Base-by-base conservation (phyloP, 305 asterid species). In the Withania somnifera region DNA sequence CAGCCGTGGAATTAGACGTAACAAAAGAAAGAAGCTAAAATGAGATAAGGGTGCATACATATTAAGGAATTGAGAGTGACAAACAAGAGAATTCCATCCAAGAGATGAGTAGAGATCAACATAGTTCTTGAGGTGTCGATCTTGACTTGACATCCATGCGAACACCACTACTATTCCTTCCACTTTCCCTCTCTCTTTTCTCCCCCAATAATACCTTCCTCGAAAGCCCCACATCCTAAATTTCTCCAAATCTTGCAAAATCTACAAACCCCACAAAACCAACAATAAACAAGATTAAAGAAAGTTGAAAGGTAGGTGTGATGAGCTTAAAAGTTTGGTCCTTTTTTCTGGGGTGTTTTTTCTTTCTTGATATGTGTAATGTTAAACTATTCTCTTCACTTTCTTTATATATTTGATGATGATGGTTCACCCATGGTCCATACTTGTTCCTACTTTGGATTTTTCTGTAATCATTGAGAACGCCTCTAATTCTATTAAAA, bases 1-100 rank as follows among this genome's bases (percentile, higher is more conserved):
- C n/a, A n/a, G n/a, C n/a, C 45, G 45, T 38, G 45, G 1, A 38
- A 38, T 38, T 38, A 38, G 10, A 6, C 45, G n/a, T n/a, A n/a
- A n/a, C n/a, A 6, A 38, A 38, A 40, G 15, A 20, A 15, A 26
- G 60, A 63, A 64, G 22, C 40, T 32, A 19, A 80, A 79, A 5
- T 22, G 30, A 36, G 60, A 47, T 68, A 57, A 24, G 56, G 17
- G 83, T 36, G 6, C 97, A 87, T 89, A 96, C 99, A 86, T 17
- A 87, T 92, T 91, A 90, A 91, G 97, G 86, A 94, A 91, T 81
- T 93, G 94, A 78, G 98, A 84, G 82, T 92, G 98, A 85, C 97
- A 92, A 87, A 96, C 90, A 38, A 96, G 95, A 57, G 99, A 94
- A 88, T 90, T 89, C 99, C 99, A 96, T 17, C 98, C 95, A 75